These are phyloP conservation scores for Curvularia lunata DNA, from an alignment of 2,329 filamentous ascomycete species.

Conservation along the genomic window DNA sequence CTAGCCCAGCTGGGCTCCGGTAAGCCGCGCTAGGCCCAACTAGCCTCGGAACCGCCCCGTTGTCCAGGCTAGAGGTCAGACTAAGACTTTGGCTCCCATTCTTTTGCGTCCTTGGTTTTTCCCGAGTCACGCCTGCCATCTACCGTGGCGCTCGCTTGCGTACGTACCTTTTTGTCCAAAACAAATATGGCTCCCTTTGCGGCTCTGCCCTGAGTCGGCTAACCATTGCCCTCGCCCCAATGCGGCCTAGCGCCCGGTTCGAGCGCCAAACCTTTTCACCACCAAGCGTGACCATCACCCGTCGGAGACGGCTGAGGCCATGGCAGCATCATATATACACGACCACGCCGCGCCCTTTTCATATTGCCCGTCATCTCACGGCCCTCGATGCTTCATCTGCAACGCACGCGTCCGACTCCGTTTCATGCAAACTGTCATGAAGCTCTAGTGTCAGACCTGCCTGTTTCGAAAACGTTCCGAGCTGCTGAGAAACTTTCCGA, in stretches of 20 bases:
- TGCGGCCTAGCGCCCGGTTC: neutral
- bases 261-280: neutral
- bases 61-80: slow-evolving; percentile 1
- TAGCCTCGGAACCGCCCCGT: neutral
- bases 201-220: slow-evolving; percentile 3
- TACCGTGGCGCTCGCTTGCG: neutral
- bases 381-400: slow-evolving; percentile 1
- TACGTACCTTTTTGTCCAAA: neutral
- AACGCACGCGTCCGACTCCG: neutral
- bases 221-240: neutral
- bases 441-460: slow-evolving; percentile 8
- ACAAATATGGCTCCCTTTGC: slow-evolving; percentile 4
- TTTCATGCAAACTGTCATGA: slow-evolving; percentile 9
- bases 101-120: neutral
- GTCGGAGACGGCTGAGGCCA: neutral
- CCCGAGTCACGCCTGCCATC: neutral
- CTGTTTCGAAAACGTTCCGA: slow-evolving; percentile 14
- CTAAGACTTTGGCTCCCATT: neutral
- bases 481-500: slow-evolving; percentile 5
- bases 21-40: slow-evolving; percentile 10
- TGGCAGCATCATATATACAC: neutral
- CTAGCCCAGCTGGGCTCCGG: neutral
- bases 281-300: neutral
- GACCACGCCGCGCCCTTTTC: neutral
- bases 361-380: neutral